Evolutionary conservation across 768 basidiomycete genomes (phyloP).

Genomic region (Chiua virens): DNA sequence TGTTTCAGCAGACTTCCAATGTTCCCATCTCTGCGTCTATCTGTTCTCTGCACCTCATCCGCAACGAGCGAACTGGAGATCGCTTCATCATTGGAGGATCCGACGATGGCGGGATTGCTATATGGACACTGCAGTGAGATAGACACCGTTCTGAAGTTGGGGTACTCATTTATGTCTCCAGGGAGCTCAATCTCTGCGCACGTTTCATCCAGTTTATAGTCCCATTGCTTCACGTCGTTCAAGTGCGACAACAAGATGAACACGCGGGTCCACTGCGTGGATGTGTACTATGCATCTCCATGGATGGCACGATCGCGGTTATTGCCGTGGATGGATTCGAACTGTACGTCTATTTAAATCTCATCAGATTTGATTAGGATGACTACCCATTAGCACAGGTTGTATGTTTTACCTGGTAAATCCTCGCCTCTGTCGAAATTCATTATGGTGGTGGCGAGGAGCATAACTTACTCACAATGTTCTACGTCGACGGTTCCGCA

Average conservation of each 20-base stretch:
- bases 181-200: slow-evolving; percentile 63
- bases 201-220: slow-evolving; percentile 74
- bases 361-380: not conserved
- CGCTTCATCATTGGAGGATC: slow-evolving; percentile 69
- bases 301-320: slow-evolving; percentile 83
- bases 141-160: not conserved
- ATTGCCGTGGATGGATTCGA: slow-evolving; percentile 73
- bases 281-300: slow-evolving; percentile 69
- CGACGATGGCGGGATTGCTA: slow-evolving; percentile 73
- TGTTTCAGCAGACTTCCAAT: slow-evolving; percentile 43
- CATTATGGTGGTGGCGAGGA: slow-evolving; percentile 53
- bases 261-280: slow-evolving; percentile 58
- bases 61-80: slow-evolving; percentile 60
- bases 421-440: slow-evolving; percentile 62
- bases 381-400: slow-evolving; percentile 39
- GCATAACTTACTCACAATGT: slow-evolving; percentile 65
- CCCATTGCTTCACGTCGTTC: slow-evolving; percentile 58
- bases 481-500: slow-evolving; percentile 75
- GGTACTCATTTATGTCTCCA: slow-evolving; percentile 27
- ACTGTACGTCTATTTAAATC: slow-evolving; percentile 54
- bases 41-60: slow-evolving; percentile 49
- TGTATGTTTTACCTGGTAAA: slow-evolving; percentile 82
- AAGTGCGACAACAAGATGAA: slow-evolving; percentile 47
- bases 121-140: slow-evolving; percentile 69
- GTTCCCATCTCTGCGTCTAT: slow-evolving; percentile 46